Evolutionary conservation across 257 asterid genomes (phyloP).

Genomic region (Osmanthus fragrans): DNA sequence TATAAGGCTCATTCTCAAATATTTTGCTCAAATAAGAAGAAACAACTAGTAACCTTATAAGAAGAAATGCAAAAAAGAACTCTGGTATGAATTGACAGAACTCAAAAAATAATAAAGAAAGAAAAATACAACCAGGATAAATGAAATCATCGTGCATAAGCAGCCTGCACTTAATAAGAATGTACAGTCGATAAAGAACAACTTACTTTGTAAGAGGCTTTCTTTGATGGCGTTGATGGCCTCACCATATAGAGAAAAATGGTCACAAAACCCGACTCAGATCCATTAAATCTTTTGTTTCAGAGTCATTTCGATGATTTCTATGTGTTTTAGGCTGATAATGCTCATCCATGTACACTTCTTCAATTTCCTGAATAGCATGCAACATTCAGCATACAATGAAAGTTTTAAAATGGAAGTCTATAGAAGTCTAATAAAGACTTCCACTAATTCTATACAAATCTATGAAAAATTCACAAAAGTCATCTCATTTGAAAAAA

Average conservation of each 20-base stretch:
- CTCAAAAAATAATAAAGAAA: not conserved
- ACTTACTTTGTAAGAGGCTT: conserved; percentile 18
- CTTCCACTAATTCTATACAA: not conserved
- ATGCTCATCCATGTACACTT: conserved; percentile 88
- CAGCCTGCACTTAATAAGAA: not conserved
- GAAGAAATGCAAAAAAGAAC: too few relatives aligned
- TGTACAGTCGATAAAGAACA: conserved; percentile 14
- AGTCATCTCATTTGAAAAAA: too few relatives aligned
- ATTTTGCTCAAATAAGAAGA: too few relatives aligned
- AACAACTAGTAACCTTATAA: too few relatives aligned
- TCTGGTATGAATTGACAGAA: too few relatives aligned
- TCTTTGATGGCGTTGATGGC: not conserved
- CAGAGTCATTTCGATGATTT: conserved; percentile 57
- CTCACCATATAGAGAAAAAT: conserved; percentile 20
- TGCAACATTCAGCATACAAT: too few relatives aligned
- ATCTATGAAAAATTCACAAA: too few relatives aligned
- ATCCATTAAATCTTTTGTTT: conserved; percentile 50
- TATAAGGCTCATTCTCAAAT: too few relatives aligned
- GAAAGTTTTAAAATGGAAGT: too few relatives aligned
- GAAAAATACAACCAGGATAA: not conserved
- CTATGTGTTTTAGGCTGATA: conserved; percentile 84
- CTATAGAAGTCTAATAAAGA: not conserved
- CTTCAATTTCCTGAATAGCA: conserved; percentile 83
- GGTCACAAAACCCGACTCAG: not conserved
- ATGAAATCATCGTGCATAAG: not conserved